These are phyloP conservation scores for Hypoxylon sp. DNA, from an alignment of 2,329 filamentous ascomycete genomes.

Conservation along the genomic window DNA sequence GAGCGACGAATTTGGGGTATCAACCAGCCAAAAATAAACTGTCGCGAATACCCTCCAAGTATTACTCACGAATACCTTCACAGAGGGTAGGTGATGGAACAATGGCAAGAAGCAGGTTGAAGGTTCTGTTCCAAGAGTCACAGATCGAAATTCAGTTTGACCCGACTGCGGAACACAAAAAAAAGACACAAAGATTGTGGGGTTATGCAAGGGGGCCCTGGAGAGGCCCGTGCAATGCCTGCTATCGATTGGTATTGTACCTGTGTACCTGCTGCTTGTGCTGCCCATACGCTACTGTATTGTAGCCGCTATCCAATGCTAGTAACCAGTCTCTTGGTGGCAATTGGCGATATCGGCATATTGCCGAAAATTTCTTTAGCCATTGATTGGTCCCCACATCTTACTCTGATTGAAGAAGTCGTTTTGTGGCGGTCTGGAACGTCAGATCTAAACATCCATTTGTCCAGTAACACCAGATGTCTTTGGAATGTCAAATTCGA, in stretches of 20 bases:
- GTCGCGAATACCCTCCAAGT: conserved; percentile 24
- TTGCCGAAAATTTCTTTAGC: conserved; percentile 34
- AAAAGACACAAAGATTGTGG: conserved; percentile 41
- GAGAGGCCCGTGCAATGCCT: conserved; percentile 18
- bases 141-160: conserved; percentile 25
- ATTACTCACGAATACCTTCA: conserved; percentile 32
- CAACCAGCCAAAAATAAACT: conserved; percentile 10
- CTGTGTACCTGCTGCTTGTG: conserved; percentile 2
- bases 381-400: conserved; percentile 37
- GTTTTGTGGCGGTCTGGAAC: conserved; percentile 36
- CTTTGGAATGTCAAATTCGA: conserved; percentile 8
- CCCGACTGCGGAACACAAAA: conserved; percentile 43
- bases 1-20: conserved; percentile 1
- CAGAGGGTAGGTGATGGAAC: conserved; percentile 23
- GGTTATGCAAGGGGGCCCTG: conserved; percentile 31
- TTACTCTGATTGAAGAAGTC: conserved; percentile 9
- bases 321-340: conserved; percentile 24
- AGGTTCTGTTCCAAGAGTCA: conserved; percentile 35
- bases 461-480: not conserved
- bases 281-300: not conserved
- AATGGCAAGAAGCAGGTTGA: conserved; percentile 37
- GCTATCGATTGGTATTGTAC: not conserved
- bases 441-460: not conserved
- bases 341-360: conserved; percentile 43
- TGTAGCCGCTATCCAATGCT: not conserved